Evolutionary conservation across 495 filamentous ascomycete genomes (phyloP).

Genomic region (Pseudotulostoma volvatum): DNA sequence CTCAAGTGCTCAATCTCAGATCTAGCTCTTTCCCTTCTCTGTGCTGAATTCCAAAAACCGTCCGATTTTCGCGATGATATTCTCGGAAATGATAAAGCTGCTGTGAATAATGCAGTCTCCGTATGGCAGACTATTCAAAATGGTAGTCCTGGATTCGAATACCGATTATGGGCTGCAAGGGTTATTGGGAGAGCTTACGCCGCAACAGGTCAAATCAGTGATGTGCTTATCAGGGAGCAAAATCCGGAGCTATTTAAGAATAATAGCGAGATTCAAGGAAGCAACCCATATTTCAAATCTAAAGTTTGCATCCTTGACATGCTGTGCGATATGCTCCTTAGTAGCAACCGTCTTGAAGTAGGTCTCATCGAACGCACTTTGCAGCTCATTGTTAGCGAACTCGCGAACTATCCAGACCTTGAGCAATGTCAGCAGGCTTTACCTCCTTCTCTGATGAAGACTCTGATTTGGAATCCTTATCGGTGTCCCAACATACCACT

Average conservation of each 20-base stretch:
- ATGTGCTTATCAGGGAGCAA: constrained; percentile 26
- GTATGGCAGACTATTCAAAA: constrained; percentile 60
- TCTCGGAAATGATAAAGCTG: constrained; percentile 42
- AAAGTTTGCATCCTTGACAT: constrained; percentile 41
- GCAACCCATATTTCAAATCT: constrained; percentile 17
- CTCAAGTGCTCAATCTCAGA: constrained; percentile 52
- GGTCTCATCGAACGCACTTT: constrained; percentile 67
- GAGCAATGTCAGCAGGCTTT: constrained; percentile 31
- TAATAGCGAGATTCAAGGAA: neutral
- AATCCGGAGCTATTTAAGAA: constrained; percentile 6
- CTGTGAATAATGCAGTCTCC: constrained; percentile 40
- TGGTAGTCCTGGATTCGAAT: constrained; percentile 43
- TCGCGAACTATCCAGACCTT: constrained; percentile 28
- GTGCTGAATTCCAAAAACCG: constrained; percentile 48
- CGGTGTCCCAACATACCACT: constrained; percentile 15
- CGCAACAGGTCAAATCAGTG: constrained; percentile 44
- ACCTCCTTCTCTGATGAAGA: constrained; percentile 21
- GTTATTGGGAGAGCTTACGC: constrained; percentile 76
- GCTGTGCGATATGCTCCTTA: constrained; percentile 51
- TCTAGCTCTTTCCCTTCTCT: constrained; percentile 57
- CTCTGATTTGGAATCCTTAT: constrained; percentile 31
- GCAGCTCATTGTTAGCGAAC: constrained; percentile 47
- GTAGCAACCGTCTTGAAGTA: constrained; percentile 42
- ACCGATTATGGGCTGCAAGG: constrained; percentile 67
- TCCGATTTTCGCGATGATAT: constrained; percentile 40